These are phyloP conservation scores for Saccharomycopsis fermentans DNA, from an alignment of 805 yeast genomes.

Conservation along the genomic window DNA sequence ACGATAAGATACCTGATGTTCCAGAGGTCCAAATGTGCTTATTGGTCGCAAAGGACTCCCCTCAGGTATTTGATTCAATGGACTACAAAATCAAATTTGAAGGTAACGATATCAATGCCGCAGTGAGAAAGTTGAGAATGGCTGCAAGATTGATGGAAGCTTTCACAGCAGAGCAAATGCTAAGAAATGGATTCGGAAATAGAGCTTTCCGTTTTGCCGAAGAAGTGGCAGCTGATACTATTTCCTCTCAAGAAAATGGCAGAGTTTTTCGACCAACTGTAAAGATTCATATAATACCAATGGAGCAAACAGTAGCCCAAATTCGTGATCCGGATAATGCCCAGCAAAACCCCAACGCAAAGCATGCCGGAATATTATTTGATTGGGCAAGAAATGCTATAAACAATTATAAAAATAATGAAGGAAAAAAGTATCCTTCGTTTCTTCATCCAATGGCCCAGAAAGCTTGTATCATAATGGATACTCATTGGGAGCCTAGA, in stretches of 20 bases:
- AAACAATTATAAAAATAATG: slow-evolving; percentile 31
- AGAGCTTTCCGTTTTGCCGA: slow-evolving; percentile 71
- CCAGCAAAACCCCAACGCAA: slow-evolving; percentile 73
- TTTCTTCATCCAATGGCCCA: slow-evolving; percentile 38
- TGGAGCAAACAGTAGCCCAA: slow-evolving; percentile 58
- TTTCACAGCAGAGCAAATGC: slow-evolving; percentile 84
- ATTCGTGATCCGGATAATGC: slow-evolving; percentile 72
- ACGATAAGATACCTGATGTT: slow-evolving; percentile 48
- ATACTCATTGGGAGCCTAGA: slow-evolving; percentile 69
- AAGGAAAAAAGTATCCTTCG: slow-evolving; percentile 14
- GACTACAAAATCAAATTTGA: slow-evolving; percentile 37
- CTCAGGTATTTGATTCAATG: slow-evolving; percentile 62
- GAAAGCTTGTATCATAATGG: slow-evolving; percentile 80
- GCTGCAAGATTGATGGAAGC: slow-evolving; percentile 89
- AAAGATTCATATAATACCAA: slow-evolving; percentile 66
- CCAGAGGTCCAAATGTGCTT: slow-evolving; percentile 78
- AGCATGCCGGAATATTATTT: slow-evolving; percentile 65
- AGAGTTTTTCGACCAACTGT: slow-evolving; percentile 37
- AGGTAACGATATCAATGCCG: slow-evolving; percentile 58
- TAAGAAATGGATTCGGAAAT: slow-evolving; percentile 64
- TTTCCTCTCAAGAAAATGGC: slow-evolving; percentile 35
- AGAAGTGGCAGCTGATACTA: slow-evolving; percentile 43
- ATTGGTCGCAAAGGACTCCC: slow-evolving; percentile 67
- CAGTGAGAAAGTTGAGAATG: slow-evolving; percentile 62
- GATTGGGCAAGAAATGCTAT: slow-evolving; percentile 73